These are phyloP conservation scores for Phytophthora multivora DNA, from an alignment of 352 stramenopile species.

Conservation along the genomic window DNA sequence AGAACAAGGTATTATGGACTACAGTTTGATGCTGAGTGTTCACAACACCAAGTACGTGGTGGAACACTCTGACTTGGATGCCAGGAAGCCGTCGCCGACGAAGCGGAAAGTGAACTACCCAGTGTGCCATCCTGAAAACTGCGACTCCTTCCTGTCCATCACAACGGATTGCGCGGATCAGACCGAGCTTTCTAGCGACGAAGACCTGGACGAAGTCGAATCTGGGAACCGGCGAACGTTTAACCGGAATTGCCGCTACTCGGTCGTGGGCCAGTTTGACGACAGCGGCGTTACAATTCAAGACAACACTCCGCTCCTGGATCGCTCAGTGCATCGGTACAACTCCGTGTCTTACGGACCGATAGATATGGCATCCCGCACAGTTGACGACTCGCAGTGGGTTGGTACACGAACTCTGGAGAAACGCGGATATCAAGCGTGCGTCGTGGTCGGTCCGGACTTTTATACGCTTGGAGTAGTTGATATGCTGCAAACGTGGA, in stretches of 20 bases:
- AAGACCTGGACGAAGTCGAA: slow-evolving; percentile 64
- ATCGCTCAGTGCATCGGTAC: slow-evolving; percentile 37
- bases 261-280: slow-evolving; percentile 58
- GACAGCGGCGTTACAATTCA: slow-evolving; percentile 39
- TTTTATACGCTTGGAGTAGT: slow-evolving; percentile 90
- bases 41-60: slow-evolving; percentile 88
- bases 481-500: slow-evolving; percentile 92
- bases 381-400: slow-evolving; percentile 51
- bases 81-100: slow-evolving; percentile 52
- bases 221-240: slow-evolving; percentile 56
- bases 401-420: slow-evolving; percentile 60
- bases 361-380: slow-evolving; percentile 19
- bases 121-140: slow-evolving; percentile 65
- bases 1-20: slow-evolving; percentile 89
- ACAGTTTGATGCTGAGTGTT: slow-evolving; percentile 86
- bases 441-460: slow-evolving; percentile 78
- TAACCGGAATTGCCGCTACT: slow-evolving; percentile 75
- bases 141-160: slow-evolving; percentile 48
- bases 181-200: slow-evolving; percentile 49
- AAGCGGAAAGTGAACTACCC: slow-evolving; percentile 78
- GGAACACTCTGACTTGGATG: slow-evolving; percentile 55
- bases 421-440: slow-evolving; percentile 74
- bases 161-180: slow-evolving; percentile 37
- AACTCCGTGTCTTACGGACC: slow-evolving; percentile 53
- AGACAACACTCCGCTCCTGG: slow-evolving; percentile 53